Percentiles rank a stretch among this genome's conserved stretches.
These are phyloP conservation scores for Solanum sitiens DNA, from an alignment of 257 asterid species.

Conservation along the genomic window DNA sequence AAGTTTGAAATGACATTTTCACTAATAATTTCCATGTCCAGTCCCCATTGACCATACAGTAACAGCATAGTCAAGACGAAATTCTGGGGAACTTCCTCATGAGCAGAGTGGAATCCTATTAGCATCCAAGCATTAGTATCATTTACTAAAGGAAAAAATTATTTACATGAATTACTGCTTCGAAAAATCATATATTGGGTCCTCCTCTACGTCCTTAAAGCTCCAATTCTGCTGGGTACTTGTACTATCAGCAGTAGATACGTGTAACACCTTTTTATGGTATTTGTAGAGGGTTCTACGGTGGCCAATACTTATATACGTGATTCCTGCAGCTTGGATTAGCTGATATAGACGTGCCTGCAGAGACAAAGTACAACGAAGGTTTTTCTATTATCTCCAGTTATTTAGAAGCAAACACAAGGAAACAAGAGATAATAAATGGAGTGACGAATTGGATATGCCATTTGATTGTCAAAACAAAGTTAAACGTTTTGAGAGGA, in stretches of 20 bases:
- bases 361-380: conserved; percentile 19
- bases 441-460: background rate
- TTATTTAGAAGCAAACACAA: background rate
- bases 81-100: background rate
- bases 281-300: conserved; percentile 45
- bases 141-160: background rate
- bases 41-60: background rate
- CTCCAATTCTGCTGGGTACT: conserved; percentile 36
- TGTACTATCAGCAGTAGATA: conserved; percentile 36
- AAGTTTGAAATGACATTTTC: background rate
- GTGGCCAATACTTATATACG: conserved; percentile 69
- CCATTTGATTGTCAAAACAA: background rate
- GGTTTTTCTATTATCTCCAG: background rate
- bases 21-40: background rate
- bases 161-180: conserved; percentile 13
- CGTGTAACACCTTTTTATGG: conserved; percentile 33
- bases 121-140: background rate
- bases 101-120: background rate
- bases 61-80: background rate
- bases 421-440: background rate
- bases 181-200: conserved; percentile 10
- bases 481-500: background rate
- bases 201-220: conserved; percentile 32
- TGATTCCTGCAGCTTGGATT: conserved; percentile 55
- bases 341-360: conserved; percentile 58